Evolutionary conservation across 139 green algal genomes (phyloP), one percentile per base, ranked within the genome.

Genomic region (Chlamydomonas schloesseri): DNA sequence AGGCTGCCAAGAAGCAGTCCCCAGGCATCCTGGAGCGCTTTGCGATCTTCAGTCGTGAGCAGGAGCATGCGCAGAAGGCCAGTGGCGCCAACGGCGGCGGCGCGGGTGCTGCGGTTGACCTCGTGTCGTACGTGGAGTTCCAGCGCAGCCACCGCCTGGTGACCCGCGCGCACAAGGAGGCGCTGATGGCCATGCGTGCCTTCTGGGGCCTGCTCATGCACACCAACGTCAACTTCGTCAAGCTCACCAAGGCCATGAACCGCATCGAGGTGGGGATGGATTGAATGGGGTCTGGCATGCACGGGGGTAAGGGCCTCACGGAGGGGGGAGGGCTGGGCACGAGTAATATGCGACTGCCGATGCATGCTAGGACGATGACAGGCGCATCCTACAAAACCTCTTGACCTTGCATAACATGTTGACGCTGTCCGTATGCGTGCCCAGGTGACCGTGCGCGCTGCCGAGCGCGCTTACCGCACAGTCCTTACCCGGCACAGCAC

Each of bases 81-180:
- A 65, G 53, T 64, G 58, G 18, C 64, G 71, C 64, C 11, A 37
- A 50, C 18, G 46, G 34, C 8, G 42, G n/a, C 37, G 55, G 57
- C 18, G 55, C 20, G 55, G 17, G 55, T 60, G 55, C 55, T 1
- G 81, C 79, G 28, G 71, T 83, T 20, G 91, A 94, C 73, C 85
- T 94, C 57, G 89, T 94, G n/a, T 87, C 83, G 18, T 94, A 93
- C 73, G 88, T 93, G 34, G 90, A 91, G 77, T 91, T 93, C 73
- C 84, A 91, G 53, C 89, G 89, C 72, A 93, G 89, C 88, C 87
- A 90, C 73, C 76, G 76, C n/a, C 47, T 78, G 34, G 71, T 73
- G 42, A 33, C 50, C 15, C n/a, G 60, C n/a, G 67, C 47, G 23
- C 89, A 92, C 85, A 71, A 71, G 36, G 89, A 84, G 8, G 84